phyloP scores from a whole-genome alignment of 73 alveolate genomes.

The Uronychia setigera region DNA sequence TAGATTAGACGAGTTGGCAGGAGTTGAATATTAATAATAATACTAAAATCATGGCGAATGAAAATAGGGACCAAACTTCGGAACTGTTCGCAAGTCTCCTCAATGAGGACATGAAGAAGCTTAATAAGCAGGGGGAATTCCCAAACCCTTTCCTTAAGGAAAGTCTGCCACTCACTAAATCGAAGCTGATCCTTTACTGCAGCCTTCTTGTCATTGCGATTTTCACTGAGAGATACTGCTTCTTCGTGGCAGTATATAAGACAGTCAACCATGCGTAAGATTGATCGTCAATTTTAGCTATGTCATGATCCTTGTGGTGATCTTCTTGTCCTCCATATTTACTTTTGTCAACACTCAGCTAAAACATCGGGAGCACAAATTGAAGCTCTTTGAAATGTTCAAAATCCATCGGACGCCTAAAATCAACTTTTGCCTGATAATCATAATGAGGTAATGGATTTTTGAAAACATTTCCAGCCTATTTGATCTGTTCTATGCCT shows the following conservation, averaged over 20 bases:
- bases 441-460: background rate
- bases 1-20: too few species aligned
- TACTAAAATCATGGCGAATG: too few species aligned
- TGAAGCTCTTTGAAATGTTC: background rate
- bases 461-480: background rate
- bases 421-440: background rate
- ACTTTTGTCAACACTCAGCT: background rate
- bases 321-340: background rate
- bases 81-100: too few species aligned
- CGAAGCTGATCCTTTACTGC: background rate
- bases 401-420: background rate
- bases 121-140: too few species aligned
- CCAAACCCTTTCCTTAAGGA: too few species aligned
- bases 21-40: too few species aligned
- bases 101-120: too few species aligned
- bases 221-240: background rate
- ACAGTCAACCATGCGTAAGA: background rate
- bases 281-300: background rate
- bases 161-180: background rate
- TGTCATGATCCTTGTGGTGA: conserved; percentile 1
- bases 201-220: background rate
- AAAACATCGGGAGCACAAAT: background rate
- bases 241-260: background rate
- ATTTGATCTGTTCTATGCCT: background rate
- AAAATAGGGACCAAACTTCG: too few species aligned